These are phyloP conservation scores for Fusarium duplospermum DNA, from an alignment of 2,329 filamentous ascomycete genomes.

Conservation along the genomic window DNA sequence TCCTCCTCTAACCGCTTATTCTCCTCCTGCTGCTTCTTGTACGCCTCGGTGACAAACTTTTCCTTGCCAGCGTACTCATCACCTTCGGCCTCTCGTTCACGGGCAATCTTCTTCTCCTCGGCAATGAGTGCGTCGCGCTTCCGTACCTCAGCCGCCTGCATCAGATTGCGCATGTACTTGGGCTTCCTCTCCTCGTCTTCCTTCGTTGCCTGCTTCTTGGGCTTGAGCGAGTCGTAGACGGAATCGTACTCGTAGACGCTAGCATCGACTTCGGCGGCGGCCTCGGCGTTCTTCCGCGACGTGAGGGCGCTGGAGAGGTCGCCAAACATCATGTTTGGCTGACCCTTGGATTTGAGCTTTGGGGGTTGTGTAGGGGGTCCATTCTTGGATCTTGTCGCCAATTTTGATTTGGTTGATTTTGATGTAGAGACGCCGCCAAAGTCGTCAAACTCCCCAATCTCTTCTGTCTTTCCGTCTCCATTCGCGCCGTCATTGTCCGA, in stretches of 20 bases:
- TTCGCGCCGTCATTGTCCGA: slow-evolving; percentile 62
- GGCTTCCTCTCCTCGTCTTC: slow-evolving; percentile 71
- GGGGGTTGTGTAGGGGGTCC: slow-evolving; percentile 53
- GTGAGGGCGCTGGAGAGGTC: slow-evolving; percentile 75
- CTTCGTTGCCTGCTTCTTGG: slow-evolving; percentile 68
- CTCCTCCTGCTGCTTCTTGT: slow-evolving; percentile 84
- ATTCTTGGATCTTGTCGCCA: slow-evolving; percentile 47
- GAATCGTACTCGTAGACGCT: slow-evolving; percentile 88
- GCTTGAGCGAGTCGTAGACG: slow-evolving; percentile 82
- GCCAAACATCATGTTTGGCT: slow-evolving; percentile 62
- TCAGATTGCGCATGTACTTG: slow-evolving; percentile 81
- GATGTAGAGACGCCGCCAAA: slow-evolving; percentile 47
- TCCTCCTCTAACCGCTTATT: slow-evolving; percentile 77
- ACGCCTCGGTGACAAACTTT: slow-evolving; percentile 86
- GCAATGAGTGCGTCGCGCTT: slow-evolving; percentile 83
- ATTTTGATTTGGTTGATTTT: slow-evolving; percentile 45
- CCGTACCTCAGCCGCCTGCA: slow-evolving; percentile 78
- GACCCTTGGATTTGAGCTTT: slow-evolving; percentile 57
- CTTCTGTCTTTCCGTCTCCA: slow-evolving; percentile 58
- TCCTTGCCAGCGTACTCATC: slow-evolving; percentile 86
- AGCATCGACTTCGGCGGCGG: slow-evolving; percentile 75
- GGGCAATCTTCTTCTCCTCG: slow-evolving; percentile 82
- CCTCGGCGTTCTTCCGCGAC: slow-evolving; percentile 72
- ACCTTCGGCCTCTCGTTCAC: slow-evolving; percentile 82
- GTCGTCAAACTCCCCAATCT: slow-evolving; percentile 73